Conservation (phyloP, 2,329 filamentous ascomycete species). For the Sporothrix schenckii region DNA sequence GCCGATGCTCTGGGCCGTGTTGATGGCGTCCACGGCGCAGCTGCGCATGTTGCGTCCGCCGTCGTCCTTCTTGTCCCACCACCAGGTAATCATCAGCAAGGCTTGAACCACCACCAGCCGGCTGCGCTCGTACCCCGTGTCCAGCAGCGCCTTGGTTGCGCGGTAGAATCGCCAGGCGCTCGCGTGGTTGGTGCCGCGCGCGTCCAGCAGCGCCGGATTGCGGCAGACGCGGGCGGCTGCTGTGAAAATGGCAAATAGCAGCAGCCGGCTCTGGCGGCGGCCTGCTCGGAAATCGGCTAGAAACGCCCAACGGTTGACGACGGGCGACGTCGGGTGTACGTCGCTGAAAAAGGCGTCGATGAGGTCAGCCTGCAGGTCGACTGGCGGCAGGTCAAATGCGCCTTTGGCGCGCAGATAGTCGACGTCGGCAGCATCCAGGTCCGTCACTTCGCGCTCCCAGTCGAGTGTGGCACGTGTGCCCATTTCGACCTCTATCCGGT, state of each 20-base stretch:
- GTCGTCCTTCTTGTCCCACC: constrained; percentile 36
- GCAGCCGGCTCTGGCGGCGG: constrained; percentile 31
- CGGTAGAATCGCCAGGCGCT: constrained; percentile 34
- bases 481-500: constrained; percentile 32
- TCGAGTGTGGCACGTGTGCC: constrained; percentile 30
- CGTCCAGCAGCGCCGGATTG: constrained; percentile 33
- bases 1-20: constrained; percentile 35
- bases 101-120: constrained; percentile 32
- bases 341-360: constrained; percentile 33
- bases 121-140: constrained; percentile 34
- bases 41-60: constrained; percentile 34
- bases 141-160: constrained; percentile 33
- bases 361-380: constrained; percentile 32
- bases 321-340: constrained; percentile 35
- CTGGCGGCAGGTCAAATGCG: constrained; percentile 33
- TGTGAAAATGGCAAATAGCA: constrained; percentile 35
- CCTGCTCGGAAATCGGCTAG: constrained; percentile 31
- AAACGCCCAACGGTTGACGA: constrained; percentile 30
- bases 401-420: constrained; percentile 33
- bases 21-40: constrained; percentile 34
- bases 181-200: constrained; percentile 31
- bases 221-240: constrained; percentile 33
- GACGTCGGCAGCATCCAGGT: constrained; percentile 34
- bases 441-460: constrained; percentile 29
- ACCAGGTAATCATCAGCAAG: constrained; percentile 34